Percentiles rank a stretch among this genome's conserved stretches.
Evolutionary conservation across 768 basidiomycete genomes (phyloP).

Genomic region (Chalciporus piperatus): DNA sequence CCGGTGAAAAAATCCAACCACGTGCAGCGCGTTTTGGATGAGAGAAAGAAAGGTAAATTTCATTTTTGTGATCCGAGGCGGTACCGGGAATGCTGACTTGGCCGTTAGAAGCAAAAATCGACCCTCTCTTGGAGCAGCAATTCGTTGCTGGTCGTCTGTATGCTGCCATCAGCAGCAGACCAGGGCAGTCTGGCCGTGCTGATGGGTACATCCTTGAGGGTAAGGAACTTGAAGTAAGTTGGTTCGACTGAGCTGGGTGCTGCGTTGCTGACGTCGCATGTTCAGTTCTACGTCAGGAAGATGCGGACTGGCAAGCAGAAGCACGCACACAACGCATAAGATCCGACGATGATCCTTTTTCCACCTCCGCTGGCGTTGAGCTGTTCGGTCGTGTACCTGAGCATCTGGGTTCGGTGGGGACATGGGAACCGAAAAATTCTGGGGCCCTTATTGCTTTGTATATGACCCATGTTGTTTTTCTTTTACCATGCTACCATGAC

Average conservation of each 20-base stretch:
- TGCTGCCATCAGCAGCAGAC: constrained; percentile 89
- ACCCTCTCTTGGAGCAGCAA: constrained; percentile 83
- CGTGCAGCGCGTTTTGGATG: constrained; percentile 80
- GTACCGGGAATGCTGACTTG: constrained; percentile 16
- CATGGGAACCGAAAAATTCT: constrained; percentile 5
- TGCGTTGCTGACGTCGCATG: constrained; percentile 22
- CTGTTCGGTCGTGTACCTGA: constrained; percentile 3
- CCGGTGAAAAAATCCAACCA: constrained; percentile 87
- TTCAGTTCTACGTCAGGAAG: constrained; percentile 91
- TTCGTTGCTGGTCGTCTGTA: constrained; percentile 96
- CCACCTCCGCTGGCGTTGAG: neutral
- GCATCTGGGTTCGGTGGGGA: constrained; percentile 1
- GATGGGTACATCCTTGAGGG: constrained; percentile 99
- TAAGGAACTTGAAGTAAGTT: constrained; percentile 89
- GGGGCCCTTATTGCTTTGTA: constrained; percentile 10
- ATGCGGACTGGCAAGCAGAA: constrained; percentile 93
- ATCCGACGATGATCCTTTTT: neutral
- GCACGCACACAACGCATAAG: constrained; percentile 63
- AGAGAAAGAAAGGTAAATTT: constrained; percentile 81
- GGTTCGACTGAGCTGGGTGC: neutral
- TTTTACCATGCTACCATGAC: constrained; percentile 3
- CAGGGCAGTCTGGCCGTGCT: constrained; percentile 93
- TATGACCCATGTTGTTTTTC: constrained; percentile 10
- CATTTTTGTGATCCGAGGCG: constrained; percentile 1
- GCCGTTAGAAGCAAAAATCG: constrained; percentile 79